phyloP scores from a whole-genome alignment of 1,284 basidiomycete genomes.

The Inonotus hispidus region DNA sequence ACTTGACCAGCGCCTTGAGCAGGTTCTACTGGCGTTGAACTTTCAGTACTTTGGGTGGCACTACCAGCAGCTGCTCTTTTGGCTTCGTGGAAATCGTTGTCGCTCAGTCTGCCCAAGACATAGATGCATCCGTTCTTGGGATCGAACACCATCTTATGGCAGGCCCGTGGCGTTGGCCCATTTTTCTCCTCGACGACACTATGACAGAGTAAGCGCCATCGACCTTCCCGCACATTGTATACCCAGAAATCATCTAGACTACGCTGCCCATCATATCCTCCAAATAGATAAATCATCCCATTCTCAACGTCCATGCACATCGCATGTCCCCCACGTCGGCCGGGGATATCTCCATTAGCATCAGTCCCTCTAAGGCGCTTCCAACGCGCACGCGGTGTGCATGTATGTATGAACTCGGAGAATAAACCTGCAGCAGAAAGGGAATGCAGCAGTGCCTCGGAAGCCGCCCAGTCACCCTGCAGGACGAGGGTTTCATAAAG shows the following conservation, averaged over 20 bases:
- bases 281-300: constrained; percentile 69
- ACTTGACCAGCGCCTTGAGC: constrained; percentile 1
- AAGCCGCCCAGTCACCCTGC: constrained; percentile 55
- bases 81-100: constrained; percentile 35
- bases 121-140: constrained; percentile 67
- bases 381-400: constrained; percentile 55
- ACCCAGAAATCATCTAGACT: constrained; percentile 79
- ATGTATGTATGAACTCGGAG: constrained; percentile 49
- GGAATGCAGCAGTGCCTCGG: constrained; percentile 50
- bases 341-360: constrained; percentile 57
- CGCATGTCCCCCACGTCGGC: constrained; percentile 70
- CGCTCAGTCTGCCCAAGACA: constrained; percentile 57
- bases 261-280: constrained; percentile 73
- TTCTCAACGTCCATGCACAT: constrained; percentile 73
- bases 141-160: constrained; percentile 83
- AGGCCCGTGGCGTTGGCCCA: constrained; percentile 68
- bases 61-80: background rate
- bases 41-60: background rate
- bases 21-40: background rate
- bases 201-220: constrained; percentile 59
- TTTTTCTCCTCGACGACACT: constrained; percentile 52
- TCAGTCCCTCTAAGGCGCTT: constrained; percentile 49
- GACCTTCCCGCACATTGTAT: constrained; percentile 56
- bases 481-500: constrained; percentile 65
- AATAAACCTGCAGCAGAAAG: constrained; percentile 53